phyloP scores from a whole-genome alignment of 164 flowering plant species.

The Umbilicus rupestris region DNA sequence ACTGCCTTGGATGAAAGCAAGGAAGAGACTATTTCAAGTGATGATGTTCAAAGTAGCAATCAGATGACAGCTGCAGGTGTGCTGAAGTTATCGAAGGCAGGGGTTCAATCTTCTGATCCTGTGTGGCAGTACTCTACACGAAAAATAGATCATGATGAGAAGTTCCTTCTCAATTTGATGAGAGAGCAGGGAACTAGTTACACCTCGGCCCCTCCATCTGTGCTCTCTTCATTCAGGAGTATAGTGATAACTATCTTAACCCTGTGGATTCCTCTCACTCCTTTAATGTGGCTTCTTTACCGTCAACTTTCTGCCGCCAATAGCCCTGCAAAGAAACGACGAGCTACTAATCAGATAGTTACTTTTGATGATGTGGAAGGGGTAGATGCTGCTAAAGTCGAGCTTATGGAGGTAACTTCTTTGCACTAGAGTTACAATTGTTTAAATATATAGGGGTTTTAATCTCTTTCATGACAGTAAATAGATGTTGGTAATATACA shows the following conservation, averaged over 20 bases:
- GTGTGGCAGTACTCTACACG: slow-evolving; percentile 82
- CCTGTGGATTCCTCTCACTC: slow-evolving; percentile 85
- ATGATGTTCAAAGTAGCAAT: slow-evolving; percentile 10
- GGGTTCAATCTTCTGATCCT: slow-evolving; percentile 22
- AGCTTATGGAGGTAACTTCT: slow-evolving; percentile 82
- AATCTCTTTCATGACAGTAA: not conserved
- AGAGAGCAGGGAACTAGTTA: slow-evolving; percentile 73
- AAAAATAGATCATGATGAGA: slow-evolving; percentile 85
- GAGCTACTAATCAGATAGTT: slow-evolving; percentile 45
- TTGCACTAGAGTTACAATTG: not conserved
- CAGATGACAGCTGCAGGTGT: slow-evolving; percentile 11
- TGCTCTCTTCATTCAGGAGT: slow-evolving; percentile 46
- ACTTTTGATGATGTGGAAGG: slow-evolving; percentile 95
- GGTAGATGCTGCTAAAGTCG: slow-evolving; percentile 82
- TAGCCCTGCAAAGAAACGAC: slow-evolving; percentile 77
- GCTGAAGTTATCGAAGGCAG: slow-evolving; percentile 18
- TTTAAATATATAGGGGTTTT: not conserved
- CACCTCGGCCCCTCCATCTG: slow-evolving; percentile 82
- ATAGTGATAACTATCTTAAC: slow-evolving; percentile 63
- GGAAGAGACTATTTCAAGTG: slow-evolving; percentile 14
- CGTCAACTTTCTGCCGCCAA: slow-evolving; percentile 77
- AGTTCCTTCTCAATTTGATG: slow-evolving; percentile 77
- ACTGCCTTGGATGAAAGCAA: slow-evolving; percentile 18
- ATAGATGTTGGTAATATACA: not conserved
- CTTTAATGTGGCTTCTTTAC: slow-evolving; percentile 90